phyloP scores from a whole-genome alignment of 2,329 filamentous ascomycete species.

The Ascochyta viciae-villosae region DNA sequence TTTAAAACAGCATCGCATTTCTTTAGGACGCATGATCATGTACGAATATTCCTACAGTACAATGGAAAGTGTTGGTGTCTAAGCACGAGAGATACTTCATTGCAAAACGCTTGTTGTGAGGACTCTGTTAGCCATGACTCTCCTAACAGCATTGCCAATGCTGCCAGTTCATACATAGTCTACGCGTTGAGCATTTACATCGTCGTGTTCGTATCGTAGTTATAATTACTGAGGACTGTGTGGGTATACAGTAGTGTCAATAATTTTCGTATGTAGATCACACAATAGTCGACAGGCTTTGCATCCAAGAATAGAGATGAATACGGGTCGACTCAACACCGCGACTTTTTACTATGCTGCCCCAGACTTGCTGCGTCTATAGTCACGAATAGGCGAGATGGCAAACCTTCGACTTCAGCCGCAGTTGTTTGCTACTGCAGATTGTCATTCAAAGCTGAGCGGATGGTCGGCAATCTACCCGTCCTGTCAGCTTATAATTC shows the following conservation, averaged over 20 bases:
- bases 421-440: not conserved
- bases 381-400: slow-evolving; percentile 1
- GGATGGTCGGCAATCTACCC: not conserved
- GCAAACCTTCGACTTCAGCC: slow-evolving; percentile 5
- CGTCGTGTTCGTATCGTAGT: too few species aligned
- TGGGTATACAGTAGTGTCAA: not conserved
- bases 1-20: too few species aligned
- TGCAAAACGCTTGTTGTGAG: too few species aligned
- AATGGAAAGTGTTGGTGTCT: too few species aligned
- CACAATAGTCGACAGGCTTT: not conserved
- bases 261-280: slow-evolving; percentile 5
- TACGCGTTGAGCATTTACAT: too few species aligned
- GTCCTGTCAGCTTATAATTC: slow-evolving; percentile 4
- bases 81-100: too few species aligned
- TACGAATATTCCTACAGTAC: too few species aligned
- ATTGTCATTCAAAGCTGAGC: not conserved
- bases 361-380: slow-evolving; percentile 6
- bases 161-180: too few species aligned
- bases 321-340: not conserved
- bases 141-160: too few species aligned
- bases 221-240: too few species aligned
- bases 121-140: too few species aligned
- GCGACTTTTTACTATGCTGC: slow-evolving; percentile 1
- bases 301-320: slow-evolving; percentile 1
- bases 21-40: too few species aligned